phyloP scores from a whole-genome alignment of 305 asterid genomes.

The Fraxinus floribunda region DNA sequence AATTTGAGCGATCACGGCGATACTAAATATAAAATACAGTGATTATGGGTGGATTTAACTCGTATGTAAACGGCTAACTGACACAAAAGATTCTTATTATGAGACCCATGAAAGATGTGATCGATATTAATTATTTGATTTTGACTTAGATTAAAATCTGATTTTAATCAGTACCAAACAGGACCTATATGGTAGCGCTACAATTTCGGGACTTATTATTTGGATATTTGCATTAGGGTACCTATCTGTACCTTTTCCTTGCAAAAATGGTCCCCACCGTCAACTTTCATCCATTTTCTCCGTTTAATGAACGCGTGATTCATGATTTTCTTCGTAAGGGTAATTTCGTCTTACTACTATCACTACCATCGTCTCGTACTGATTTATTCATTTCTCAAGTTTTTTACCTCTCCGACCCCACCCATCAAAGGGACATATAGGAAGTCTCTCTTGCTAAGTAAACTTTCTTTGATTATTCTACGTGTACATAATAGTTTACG shows the following conservation, averaged over 20 bases:
- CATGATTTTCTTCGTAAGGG: neutral
- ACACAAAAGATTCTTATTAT: neutral
- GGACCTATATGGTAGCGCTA: neutral
- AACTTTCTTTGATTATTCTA: neutral
- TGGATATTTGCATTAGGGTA: neutral
- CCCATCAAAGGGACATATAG: neutral
- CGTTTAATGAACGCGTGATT: neutral
- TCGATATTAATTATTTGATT: too few relatives aligned
- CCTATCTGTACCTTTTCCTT: neutral
- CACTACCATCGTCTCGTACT: too few relatives aligned
- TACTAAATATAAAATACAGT: too few relatives aligned
- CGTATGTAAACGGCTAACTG: neutral
- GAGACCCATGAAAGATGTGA: too few relatives aligned
- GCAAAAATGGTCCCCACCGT: neutral
- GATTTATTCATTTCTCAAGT: too few relatives aligned
- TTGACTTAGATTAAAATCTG: too few relatives aligned
- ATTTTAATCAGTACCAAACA: too few relatives aligned
- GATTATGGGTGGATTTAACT: too few relatives aligned
- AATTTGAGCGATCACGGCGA: too few relatives aligned
- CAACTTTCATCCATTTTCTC: neutral
- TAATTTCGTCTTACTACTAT: neutral
- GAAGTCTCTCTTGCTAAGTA: constrained; percentile 14
- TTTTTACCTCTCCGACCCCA: neutral
- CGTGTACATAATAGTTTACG: too few relatives aligned
- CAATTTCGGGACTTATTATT: neutral